Percentiles rank a stretch among this genome's conserved stretches.
phyloP scores from a whole-genome alignment of 2,329 filamentous ascomycete species.

The Penicillium fuscoglaucum region DNA sequence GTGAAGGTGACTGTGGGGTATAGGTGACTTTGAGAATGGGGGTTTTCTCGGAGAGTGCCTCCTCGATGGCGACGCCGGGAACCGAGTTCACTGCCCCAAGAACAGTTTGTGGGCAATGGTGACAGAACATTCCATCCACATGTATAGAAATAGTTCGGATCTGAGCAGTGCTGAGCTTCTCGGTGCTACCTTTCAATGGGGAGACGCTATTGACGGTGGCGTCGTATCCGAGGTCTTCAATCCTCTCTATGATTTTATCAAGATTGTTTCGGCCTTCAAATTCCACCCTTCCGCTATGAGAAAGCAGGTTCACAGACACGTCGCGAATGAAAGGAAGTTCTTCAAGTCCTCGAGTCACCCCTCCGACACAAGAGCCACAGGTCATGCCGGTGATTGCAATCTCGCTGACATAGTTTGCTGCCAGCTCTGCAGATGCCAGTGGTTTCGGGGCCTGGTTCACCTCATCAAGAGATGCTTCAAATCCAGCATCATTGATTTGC shows the following conservation, averaged over 20 bases:
- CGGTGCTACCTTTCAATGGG: constrained; percentile 32
- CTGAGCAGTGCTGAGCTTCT: constrained; percentile 25
- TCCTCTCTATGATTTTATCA: constrained; percentile 48
- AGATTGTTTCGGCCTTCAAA: constrained; percentile 51
- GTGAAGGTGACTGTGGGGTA: constrained; percentile 62
- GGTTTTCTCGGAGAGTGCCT: constrained; percentile 56
- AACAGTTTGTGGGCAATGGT: constrained; percentile 62
- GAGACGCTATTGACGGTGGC: constrained; percentile 55
- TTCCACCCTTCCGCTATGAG: constrained; percentile 51
- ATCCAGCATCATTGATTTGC: constrained; percentile 52
- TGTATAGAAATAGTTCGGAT: constrained; percentile 63
- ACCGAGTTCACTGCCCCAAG: constrained; percentile 41
- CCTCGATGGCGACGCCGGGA: constrained; percentile 48
- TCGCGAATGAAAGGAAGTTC: constrained; percentile 48
- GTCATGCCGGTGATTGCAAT: constrained; percentile 59
- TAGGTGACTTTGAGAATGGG: constrained; percentile 74
- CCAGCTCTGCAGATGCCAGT: constrained; percentile 7
- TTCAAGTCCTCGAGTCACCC: constrained; percentile 50
- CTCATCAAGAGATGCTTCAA: constrained; percentile 47
- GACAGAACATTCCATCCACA: constrained; percentile 73
- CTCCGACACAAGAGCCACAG: constrained; percentile 56
- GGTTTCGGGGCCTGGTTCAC: constrained; percentile 20
- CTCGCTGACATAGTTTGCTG: constrained; percentile 40
- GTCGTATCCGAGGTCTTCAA: constrained; percentile 65
- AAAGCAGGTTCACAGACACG: constrained; percentile 54